Conservation (phyloP, 306 rosid species). For the Cucumis melo region DNA sequence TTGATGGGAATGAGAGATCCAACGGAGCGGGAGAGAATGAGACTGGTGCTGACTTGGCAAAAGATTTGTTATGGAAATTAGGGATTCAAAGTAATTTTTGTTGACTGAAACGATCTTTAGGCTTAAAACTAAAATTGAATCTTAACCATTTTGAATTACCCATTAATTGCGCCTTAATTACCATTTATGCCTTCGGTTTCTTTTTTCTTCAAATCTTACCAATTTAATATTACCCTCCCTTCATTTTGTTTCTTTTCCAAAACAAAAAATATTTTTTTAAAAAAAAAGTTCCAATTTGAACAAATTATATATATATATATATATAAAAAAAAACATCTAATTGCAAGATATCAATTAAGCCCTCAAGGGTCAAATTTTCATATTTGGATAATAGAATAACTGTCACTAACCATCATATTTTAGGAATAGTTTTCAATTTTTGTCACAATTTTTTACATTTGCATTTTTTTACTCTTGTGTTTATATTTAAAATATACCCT, state of each 20-base stretch:
- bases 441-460: too few species aligned
- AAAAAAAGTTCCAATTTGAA: too few species aligned
- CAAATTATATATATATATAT: too few species aligned
- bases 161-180: background rate
- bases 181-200: background rate
- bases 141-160: background rate
- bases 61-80: constrained; percentile 11
- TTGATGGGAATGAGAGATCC: background rate
- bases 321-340: too few species aligned
- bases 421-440: too few species aligned
- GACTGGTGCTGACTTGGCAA: constrained; percentile 19
- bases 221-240: background rate
- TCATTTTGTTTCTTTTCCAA: background rate
- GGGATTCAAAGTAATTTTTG: constrained; percentile 29
- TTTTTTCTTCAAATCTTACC: background rate
- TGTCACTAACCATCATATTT: too few species aligned
- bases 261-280: too few species aligned
- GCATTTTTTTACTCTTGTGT: too few species aligned
- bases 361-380: too few species aligned
- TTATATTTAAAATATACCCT: too few species aligned
- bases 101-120: constrained; percentile 32
- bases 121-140: constrained; percentile 10
- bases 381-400: too few species aligned
- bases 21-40: constrained; percentile 16
- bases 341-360: too few species aligned